Conservation (phyloP, 345 rosid genomes). For the Corchorus olitorius region DNA sequence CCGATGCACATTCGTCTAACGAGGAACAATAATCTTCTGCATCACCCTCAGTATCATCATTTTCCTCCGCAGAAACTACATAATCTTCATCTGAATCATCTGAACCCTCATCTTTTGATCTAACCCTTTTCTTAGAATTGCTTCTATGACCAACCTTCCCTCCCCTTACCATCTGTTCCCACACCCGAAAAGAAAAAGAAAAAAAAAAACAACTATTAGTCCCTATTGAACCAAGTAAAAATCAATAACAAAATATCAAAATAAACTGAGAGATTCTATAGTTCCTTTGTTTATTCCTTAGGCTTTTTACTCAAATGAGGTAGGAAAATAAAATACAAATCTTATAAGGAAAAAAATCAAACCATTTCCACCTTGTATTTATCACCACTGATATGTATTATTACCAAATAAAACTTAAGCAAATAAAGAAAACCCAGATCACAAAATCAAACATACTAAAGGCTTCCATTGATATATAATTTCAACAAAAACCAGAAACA, state of each 20-base stretch:
- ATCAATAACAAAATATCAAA: slow-evolving; percentile 21
- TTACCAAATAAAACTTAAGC: slow-evolving; percentile 15
- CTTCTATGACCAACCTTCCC: slow-evolving; percentile 55
- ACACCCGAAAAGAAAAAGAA: slow-evolving; percentile 26
- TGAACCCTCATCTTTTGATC: slow-evolving; percentile 63
- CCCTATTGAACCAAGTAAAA: slow-evolving; percentile 30
- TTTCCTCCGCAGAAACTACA: slow-evolving; percentile 74
- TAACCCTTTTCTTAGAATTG: slow-evolving; percentile 45
- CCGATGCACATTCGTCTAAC: slow-evolving; percentile 55
- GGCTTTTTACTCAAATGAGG: slow-evolving; percentile 38
- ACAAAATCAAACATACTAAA: slow-evolving; percentile 15
- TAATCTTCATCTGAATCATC: slow-evolving; percentile 99
- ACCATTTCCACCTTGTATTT: slow-evolving; percentile 19
- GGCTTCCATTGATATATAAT: not conserved
- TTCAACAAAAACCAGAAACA: not conserved
- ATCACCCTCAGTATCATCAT: slow-evolving; percentile 63
- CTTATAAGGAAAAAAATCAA: slow-evolving; percentile 20
- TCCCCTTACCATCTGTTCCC: slow-evolving; percentile 76
- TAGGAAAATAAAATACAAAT: slow-evolving; percentile 36
- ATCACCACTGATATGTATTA: slow-evolving; percentile 33
- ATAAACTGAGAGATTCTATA: slow-evolving; percentile 27
- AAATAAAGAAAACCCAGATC: slow-evolving; percentile 39
- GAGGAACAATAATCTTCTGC: slow-evolving; percentile 55
- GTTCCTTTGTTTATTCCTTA: slow-evolving; percentile 32
- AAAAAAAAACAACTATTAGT: slow-evolving; percentile 29